phyloP scores from a whole-genome alignment of 2,329 filamentous ascomycete species.

The Mycosphaerelloides madeirae region DNA sequence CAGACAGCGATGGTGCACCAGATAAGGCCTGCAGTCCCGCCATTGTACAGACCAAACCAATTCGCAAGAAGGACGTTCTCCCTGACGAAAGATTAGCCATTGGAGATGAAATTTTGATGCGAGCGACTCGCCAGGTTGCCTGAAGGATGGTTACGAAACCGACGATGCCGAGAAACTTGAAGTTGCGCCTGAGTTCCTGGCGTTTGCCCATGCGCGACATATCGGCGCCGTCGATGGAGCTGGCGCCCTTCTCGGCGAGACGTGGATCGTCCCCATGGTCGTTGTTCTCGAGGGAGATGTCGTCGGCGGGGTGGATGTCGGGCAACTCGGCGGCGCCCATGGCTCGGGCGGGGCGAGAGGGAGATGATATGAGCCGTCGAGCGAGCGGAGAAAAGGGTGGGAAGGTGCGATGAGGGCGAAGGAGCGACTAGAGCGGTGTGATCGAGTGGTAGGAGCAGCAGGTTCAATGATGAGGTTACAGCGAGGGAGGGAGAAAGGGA shows the following conservation, averaged over 20 bases:
- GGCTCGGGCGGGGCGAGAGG: not conserved
- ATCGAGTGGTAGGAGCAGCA: not conserved
- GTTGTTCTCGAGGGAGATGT: constrained; percentile 22
- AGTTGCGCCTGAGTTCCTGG: constrained; percentile 49
- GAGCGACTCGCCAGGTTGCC: constrained; percentile 43
- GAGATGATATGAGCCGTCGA: too few species aligned
- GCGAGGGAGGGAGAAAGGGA: not conserved
- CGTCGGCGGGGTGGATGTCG: constrained; percentile 20
- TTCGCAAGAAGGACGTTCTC: constrained; percentile 43
- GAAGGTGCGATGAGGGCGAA: too few species aligned
- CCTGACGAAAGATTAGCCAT: too few species aligned
- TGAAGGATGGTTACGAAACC: constrained; percentile 52
- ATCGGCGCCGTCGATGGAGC: constrained; percentile 37
- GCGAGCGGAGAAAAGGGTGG: too few species aligned
- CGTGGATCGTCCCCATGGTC: constrained; percentile 13
- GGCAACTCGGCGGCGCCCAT: constrained; percentile 16
- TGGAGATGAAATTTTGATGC: too few species aligned
- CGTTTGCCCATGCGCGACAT: constrained; percentile 49
- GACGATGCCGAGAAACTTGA: constrained; percentile 47
- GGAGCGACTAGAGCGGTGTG: not conserved
- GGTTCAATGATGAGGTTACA: too few species aligned
- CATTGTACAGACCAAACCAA: constrained; percentile 29
- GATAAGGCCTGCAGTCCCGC: constrained; percentile 25
- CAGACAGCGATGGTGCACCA: constrained; percentile 32
- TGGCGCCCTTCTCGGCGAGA: constrained; percentile 27